Base-by-base conservation (phyloP, 2,329 filamentous ascomycete species). In the Penicillium thymicola region DNA sequence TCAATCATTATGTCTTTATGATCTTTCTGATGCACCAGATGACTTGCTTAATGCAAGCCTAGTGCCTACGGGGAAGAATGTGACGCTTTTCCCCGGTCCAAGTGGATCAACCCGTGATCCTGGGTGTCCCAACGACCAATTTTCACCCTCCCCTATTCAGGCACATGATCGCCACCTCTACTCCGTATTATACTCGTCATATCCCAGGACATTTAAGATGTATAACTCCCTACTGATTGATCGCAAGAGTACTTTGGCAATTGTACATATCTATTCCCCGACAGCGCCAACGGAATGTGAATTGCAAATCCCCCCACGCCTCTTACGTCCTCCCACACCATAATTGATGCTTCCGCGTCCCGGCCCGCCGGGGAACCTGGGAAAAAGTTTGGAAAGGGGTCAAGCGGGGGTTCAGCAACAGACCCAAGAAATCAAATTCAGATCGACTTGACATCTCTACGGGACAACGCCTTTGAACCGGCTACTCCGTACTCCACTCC, bases 21-120 rank as follows among this genome's bases (percentile, higher is more conserved):
- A 34, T 14, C 28, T 53, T 41, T 52, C 9, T 37, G 45, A 50
- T 54, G 30, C 30, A 38, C 50, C 50, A 47, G 37, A 55, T 55
- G 52, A 37, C 52, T 55, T 55, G 52, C 52, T 41, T 51, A 23
- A 50, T 55, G 52, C 52, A 55, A 38, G 56, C 30, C 42, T 50
- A 51, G 50, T 40, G 32, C 9, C 23, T 28, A 21, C 32, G 45
- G 52, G 52, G 38, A 55, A 43, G 38, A 55, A 34, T 23, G n/a
- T 28, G 23, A 43, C 14, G 18, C 10, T 32, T 40, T 59, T 59
- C 60, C 60, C 60, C 59, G 60, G 38, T 18, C 53, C 21, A 57
- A 61, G 60, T 63, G 60, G 60, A 51, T 53, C 42, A 21, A 53
- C 41, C 59, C 56, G 21, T 28, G 38, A 34, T 34, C 49, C 36